phyloP scores from a whole-genome alignment of 768 basidiomycete species.

The Amanita phalloides region DNA sequence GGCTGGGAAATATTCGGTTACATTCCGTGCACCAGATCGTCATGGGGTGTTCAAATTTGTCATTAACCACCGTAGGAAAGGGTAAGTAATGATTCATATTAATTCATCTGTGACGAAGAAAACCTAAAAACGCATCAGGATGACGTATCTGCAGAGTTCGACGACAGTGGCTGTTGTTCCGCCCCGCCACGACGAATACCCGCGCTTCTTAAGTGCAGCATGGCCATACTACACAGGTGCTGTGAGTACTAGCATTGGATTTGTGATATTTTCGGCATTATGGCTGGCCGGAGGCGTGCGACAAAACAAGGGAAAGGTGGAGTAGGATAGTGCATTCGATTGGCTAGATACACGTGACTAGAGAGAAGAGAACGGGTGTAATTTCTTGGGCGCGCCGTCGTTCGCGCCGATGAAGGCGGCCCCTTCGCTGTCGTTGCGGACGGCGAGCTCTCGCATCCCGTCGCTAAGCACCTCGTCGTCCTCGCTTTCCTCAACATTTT shows the following conservation, averaged over 20 bases:
- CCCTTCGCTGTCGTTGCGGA: slow-evolving; percentile 16
- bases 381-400: background rate
- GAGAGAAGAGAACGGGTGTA: background rate
- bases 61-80: slow-evolving; percentile 83
- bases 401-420: slow-evolving; percentile 1
- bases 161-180: slow-evolving; percentile 85
- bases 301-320: slow-evolving; percentile 41
- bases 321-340: slow-evolving; percentile 18
- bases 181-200: slow-evolving; percentile 89
- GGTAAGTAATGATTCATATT: slow-evolving; percentile 34
- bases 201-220: slow-evolving; percentile 89
- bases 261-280: slow-evolving; percentile 75
- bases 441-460: slow-evolving; percentile 16
- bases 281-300: slow-evolving; percentile 83
- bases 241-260: slow-evolving; percentile 77
- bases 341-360: slow-evolving; percentile 2
- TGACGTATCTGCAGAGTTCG: slow-evolving; percentile 62
- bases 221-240: slow-evolving; percentile 95
- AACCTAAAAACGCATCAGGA: slow-evolving; percentile 28
- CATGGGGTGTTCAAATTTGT: slow-evolving; percentile 99
- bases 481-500: slow-evolving; percentile 28
- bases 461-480: slow-evolving; percentile 21
- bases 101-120: background rate
- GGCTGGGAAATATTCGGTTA: slow-evolving; percentile 66
- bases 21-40: slow-evolving; percentile 86